phyloP scores from a whole-genome alignment of 2,329 filamentous ascomycete species.

The Pseudogymnoascus sp. region DNA sequence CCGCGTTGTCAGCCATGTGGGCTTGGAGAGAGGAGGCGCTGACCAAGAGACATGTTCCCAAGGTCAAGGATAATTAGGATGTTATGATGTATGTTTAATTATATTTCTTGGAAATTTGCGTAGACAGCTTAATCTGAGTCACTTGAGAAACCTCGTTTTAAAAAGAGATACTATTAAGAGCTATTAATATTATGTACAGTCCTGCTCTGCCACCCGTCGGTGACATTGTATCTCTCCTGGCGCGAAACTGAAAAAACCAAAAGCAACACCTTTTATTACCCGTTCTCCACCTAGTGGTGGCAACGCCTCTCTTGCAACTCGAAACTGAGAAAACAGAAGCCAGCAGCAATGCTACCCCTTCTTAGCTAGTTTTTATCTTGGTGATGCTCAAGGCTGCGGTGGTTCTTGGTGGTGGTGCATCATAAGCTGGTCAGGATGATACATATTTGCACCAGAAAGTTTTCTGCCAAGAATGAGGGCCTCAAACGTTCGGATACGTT shows the following conservation, averaged over 20 bases:
- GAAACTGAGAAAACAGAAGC: no score
- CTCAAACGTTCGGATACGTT: background rate
- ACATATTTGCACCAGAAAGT: background rate
- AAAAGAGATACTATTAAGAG: no score
- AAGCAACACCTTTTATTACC: no score
- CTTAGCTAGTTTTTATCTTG: background rate
- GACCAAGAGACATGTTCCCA: conserved; percentile 14
- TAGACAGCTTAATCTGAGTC: background rate
- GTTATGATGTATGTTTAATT: background rate
- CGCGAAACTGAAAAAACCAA: no score
- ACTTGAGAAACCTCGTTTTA: background rate
- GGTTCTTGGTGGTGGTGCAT: background rate
- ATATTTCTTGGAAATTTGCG: background rate
- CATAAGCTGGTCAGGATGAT: background rate
- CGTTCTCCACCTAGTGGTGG: no score
- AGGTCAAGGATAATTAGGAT: conserved; percentile 14
- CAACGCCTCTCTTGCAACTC: no score
- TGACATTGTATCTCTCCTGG: no score
- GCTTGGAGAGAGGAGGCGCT: conserved; percentile 31
- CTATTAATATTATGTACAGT: background rate
- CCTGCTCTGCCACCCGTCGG: no score
- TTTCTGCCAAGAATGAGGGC: background rate
- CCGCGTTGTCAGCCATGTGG: conserved; percentile 26
- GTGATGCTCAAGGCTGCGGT: background rate
- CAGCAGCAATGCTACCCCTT: no score